These are phyloP conservation scores for Pilobolus umbonatus DNA, from an alignment of 192 early-diverging fungal species.

Conservation along the genomic window DNA sequence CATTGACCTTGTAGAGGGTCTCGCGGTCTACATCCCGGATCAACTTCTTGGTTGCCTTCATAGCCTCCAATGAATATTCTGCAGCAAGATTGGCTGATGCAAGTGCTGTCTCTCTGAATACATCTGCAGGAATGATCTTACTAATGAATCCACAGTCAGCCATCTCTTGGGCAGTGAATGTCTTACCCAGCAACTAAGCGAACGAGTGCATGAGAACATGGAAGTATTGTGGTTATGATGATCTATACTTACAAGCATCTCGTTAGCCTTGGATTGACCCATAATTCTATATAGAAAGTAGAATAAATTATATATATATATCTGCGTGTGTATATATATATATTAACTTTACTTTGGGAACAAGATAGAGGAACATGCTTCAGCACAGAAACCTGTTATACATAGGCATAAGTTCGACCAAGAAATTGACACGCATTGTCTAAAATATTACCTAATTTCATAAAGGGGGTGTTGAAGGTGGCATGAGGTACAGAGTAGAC, in stretches of 20 bases:
- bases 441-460: slow-evolving; percentile 51
- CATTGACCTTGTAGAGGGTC: slow-evolving; percentile 47
- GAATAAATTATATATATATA: not conserved
- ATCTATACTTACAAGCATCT: slow-evolving; percentile 36
- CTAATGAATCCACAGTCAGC: slow-evolving; percentile 51
- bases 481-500: slow-evolving; percentile 60
- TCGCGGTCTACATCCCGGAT: slow-evolving; percentile 41
- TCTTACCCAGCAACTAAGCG: slow-evolving; percentile 46
- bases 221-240: not conserved
- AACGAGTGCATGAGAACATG: not conserved
- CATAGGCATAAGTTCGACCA: not conserved
- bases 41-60: slow-evolving; percentile 52
- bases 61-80: slow-evolving; percentile 49
- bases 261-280: slow-evolving; percentile 59
- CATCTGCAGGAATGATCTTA: slow-evolving; percentile 46
- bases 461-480: slow-evolving; percentile 70
- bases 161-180: slow-evolving; percentile 54
- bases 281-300: slow-evolving; percentile 42
- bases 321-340: not conserved
- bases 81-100: slow-evolving; percentile 45
- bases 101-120: slow-evolving; percentile 45
- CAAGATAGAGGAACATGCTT: slow-evolving; percentile 64
- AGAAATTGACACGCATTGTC: not conserved
- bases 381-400: slow-evolving; percentile 56
- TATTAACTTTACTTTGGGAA: slow-evolving; percentile 49